Evolutionary conservation across 805 yeast species (phyloP).

Genomic region (Cyberlindnera euphorbiiphila): DNA sequence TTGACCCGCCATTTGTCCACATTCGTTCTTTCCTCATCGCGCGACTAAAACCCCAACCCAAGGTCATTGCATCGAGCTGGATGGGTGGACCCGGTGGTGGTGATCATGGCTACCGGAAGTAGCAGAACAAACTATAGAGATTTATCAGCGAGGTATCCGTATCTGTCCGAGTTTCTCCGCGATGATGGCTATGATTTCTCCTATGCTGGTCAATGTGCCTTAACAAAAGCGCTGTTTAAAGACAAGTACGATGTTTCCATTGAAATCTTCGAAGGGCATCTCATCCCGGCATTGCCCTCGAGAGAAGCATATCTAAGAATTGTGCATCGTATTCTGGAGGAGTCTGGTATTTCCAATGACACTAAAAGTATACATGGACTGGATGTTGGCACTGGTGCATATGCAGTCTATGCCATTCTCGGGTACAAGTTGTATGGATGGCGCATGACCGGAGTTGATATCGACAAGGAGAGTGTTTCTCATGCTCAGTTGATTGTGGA

Average conservation of each 20-base stretch:
- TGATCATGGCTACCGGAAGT: not conserved
- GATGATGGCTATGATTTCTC: constrained; percentile 7
- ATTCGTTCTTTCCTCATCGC: too few relatives aligned
- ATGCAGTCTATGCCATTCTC: constrained; percentile 44
- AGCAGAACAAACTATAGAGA: constrained; percentile 1
- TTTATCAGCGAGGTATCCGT: constrained; percentile 4
- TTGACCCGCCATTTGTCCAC: too few relatives aligned
- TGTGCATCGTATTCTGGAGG: constrained; percentile 10
- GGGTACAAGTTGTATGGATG: constrained; percentile 27
- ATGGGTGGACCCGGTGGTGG: too few relatives aligned
- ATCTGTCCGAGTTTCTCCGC: constrained; percentile 1
- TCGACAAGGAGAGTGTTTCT: constrained; percentile 33
- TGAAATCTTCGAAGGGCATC: constrained; percentile 6
- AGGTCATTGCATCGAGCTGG: too few relatives aligned
- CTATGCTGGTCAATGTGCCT: constrained; percentile 17
- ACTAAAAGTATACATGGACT: constrained; percentile 25
- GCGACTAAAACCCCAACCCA: too few relatives aligned
- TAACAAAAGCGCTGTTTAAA: constrained; percentile 17
- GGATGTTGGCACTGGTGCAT: constrained; percentile 50
- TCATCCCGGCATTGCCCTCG: constrained; percentile 23
- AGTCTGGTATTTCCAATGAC: constrained; percentile 5
- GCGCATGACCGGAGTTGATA: constrained; percentile 41
- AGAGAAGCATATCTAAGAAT: constrained; percentile 13
- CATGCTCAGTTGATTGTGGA: constrained; percentile 29
- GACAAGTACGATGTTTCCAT: constrained; percentile 11